Evolutionary conservation across 2,329 filamentous ascomycete genomes (phyloP).

Genomic region (Aspergillus sp.): DNA sequence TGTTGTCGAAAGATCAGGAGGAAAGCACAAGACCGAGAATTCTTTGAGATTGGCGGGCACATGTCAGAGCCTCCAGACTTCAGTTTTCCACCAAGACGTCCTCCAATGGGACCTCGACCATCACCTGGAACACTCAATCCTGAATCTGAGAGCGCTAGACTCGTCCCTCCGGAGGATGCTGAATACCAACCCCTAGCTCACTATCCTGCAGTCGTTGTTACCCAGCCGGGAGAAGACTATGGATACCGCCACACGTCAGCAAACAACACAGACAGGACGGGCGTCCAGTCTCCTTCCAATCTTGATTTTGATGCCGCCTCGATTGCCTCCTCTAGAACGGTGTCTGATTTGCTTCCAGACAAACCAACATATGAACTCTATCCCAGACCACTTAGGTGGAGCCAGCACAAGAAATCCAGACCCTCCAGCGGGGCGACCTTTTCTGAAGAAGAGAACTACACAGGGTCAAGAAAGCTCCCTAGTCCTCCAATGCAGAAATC

Average conservation of each 20-base stretch:
- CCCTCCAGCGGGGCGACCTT: conserved; percentile 34
- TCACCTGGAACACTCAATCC: conserved; percentile 4
- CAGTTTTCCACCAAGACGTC: conserved; percentile 23
- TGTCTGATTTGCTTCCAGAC: conserved; percentile 39
- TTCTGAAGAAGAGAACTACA: conserved; percentile 41
- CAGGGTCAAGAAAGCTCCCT: conserved; percentile 17
- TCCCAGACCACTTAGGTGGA: conserved; percentile 39
- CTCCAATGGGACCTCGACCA: conserved; percentile 18
- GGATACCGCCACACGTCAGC: not conserved
- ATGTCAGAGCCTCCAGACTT: conserved; percentile 40
- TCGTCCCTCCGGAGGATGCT: conserved; percentile 19
- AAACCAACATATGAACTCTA: conserved; percentile 33
- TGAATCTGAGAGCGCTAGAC: conserved; percentile 22
- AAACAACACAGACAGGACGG: conserved; percentile 24
- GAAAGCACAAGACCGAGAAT: conserved; percentile 24
- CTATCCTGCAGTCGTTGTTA: conserved; percentile 22
- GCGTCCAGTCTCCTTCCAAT: conserved; percentile 30
- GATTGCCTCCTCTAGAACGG: conserved; percentile 35
- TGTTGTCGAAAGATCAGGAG: conserved; percentile 30
- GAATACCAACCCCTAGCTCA: conserved; percentile 19
- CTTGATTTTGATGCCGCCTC: conserved; percentile 30
- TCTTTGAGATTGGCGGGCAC: conserved; percentile 40
- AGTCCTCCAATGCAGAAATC: conserved; percentile 14
- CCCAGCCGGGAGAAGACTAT: conserved; percentile 13
- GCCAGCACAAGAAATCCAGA: conserved; percentile 21